Base-by-base conservation (phyloP, 139 green algal species). In the Chlorella sp. region DNA sequence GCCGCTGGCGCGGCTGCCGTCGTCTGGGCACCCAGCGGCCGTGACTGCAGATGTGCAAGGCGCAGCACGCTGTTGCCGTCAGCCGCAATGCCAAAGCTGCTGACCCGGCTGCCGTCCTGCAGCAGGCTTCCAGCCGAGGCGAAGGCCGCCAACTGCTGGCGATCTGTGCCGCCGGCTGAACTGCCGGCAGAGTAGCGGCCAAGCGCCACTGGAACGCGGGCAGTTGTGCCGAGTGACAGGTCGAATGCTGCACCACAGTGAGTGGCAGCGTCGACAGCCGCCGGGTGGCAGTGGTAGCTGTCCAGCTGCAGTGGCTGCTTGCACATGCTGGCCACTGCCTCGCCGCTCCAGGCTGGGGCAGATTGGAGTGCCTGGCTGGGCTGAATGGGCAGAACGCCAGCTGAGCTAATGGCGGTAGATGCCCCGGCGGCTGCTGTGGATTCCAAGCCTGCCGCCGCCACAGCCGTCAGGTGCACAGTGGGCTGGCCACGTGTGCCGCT, bases 281-380 rank as follows among this genome's bases (percentile, higher is more conserved):
- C 78, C 23, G 78, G 78, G 63, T 83, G 78, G 78, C 78, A 83
- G 63, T 63, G 36, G 78, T 75, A 83, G 78, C 63, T 20, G 39
- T 74, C 63, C 1, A 21, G 26, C 18, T 65, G 39, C 34, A 74
- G 36, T 28, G 60, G 57, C 34, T 30, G 3, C 3, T 56, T 36
- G 25, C 41, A 51, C 13, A 81, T 23, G 74, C 30, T 68, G 32
- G 55, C 57, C 13, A 81, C 21, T 20, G 74, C 74, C 32, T 82
- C 57, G 17, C 57, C 57, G 9, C 28, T 15, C 57, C 73, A 80
- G 47, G 15, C 12, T 7, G 18, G 11, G 17, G n/a, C 44, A 16
- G 20, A 18, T 21, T 60, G 11, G 3, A 15, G 51, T 15, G 11
- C 13, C 51, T 60, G 51, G 51, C 51, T 60, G 2, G 21, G 51